Evolutionary conservation across 805 yeast genomes (phyloP).

Genomic region (Dipodascopsis uninucleata): DNA sequence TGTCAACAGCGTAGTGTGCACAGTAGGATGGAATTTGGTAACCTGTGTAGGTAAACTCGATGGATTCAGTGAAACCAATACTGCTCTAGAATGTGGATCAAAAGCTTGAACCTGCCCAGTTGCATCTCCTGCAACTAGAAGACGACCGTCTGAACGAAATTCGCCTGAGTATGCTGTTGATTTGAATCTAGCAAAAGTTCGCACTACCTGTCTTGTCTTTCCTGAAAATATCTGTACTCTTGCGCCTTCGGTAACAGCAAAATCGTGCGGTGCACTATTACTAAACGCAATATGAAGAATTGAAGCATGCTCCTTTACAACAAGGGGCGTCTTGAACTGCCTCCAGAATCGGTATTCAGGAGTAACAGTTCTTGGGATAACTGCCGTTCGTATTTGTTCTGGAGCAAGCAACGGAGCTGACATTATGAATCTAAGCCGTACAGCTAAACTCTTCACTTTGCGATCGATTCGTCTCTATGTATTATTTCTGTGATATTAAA

Average conservation of each 20-base stretch:
- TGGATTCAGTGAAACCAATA: constrained; percentile 76
- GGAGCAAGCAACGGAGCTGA: constrained; percentile 68
- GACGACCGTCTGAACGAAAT: constrained; percentile 84
- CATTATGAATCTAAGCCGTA: constrained; percentile 46
- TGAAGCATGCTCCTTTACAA: constrained; percentile 90
- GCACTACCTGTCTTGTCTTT: constrained; percentile 86
- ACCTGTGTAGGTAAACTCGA: constrained; percentile 88
- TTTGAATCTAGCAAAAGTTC: constrained; percentile 81
- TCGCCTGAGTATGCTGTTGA: constrained; percentile 92
- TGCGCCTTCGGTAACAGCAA: constrained; percentile 88
- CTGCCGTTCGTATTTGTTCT: constrained; percentile 62
- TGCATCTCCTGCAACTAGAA: constrained; percentile 92
- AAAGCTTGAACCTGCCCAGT: constrained; percentile 88
- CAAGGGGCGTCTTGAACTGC: constrained; percentile 76
- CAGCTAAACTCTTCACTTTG: background rate
- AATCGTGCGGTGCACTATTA: constrained; percentile 81
- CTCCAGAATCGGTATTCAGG: constrained; percentile 96
- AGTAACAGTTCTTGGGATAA: constrained; percentile 77
- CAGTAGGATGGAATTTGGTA: constrained; percentile 81
- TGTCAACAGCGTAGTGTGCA: constrained; percentile 70
- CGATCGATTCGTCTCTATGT: constrained; percentile 1
- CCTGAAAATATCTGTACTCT: constrained; percentile 89
- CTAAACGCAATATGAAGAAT: constrained; percentile 84
- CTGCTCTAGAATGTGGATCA: constrained; percentile 75
- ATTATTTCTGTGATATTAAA: constrained; percentile 1